Evolutionary conservation across 1,284 basidiomycete species (phyloP), one percentile per base, ranked within the genome.

Genomic region (Fistulinella cinereoalba): DNA sequence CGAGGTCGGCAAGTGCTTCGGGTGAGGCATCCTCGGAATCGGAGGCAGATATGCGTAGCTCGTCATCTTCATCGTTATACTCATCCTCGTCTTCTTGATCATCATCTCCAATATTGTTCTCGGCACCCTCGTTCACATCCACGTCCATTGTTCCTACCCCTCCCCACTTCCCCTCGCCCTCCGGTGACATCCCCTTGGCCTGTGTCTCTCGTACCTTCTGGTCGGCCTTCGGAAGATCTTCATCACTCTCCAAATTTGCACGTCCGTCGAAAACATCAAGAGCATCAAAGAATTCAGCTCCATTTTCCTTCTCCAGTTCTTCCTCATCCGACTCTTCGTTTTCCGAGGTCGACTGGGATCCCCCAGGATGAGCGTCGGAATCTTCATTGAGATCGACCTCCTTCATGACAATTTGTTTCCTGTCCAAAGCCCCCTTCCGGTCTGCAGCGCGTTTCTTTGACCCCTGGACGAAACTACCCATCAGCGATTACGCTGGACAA

Each of bases 181-280:
- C 46, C 5, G 21, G 4, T 18, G 5, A n/a, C 22, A 18, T 21
- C 5, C 12, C 33, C 42, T 3, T 18, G n/a, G n/a, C 28, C 29
- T 28, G 41, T 39, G 23, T 22, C 16, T 36, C 31, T 16, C 27
- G 41, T 13, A 12, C 12, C 22, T 49, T 45, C 24, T 43, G 39
- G 19, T 29, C 22, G 12, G 4, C 12, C 8, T 41, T 45, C 3
- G 34, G 15, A 36, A 37, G 28, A 4, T 33, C 37, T 4, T 38
- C 52, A 10, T 51, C 43, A 18, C 47, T 27, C 15, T 58, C 44
- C 23, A 56, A 62, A 38, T 80, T 70, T 13, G 77, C 68, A 54
- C 75, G 75, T 13, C 83, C 83, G 49, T 86, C 85, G 28, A 88
- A 68, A 27, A 88, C 73, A 56, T 87, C 85, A 37, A 86, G 62